Conservation (phyloP, 2,329 filamentous ascomycete species). For the Nakataea oryzae region DNA sequence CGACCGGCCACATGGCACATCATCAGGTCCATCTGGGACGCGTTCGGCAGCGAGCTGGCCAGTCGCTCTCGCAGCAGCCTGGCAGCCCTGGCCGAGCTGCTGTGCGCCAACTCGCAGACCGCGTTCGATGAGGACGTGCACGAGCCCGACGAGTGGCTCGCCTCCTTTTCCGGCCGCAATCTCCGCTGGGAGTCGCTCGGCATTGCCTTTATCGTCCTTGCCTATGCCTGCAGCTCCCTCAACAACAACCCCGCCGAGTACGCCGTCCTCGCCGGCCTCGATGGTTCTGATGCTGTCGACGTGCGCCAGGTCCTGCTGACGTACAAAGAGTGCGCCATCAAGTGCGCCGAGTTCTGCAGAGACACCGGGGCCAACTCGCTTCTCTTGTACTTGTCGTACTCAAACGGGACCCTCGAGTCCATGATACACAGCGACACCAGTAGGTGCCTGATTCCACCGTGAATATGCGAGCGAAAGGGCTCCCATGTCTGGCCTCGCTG, state of each 20-base stretch:
- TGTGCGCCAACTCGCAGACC: background rate
- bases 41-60: background rate
- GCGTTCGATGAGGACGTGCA: background rate
- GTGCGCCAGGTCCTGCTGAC: background rate
- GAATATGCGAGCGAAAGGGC: no score
- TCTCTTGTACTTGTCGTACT: background rate
- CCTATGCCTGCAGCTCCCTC: background rate
- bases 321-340: constrained; percentile 2
- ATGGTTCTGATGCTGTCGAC: background rate
- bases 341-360: constrained; percentile 2
- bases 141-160: constrained; percentile 2
- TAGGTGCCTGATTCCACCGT: background rate
- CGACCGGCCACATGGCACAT: background rate
- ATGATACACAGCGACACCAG: constrained; percentile 3
- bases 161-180: constrained; percentile 1
- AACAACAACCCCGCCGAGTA: background rate
- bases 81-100: background rate
- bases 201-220: background rate
- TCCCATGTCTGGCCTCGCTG: no score
- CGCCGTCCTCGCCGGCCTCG: background rate
- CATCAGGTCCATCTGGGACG: background rate
- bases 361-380: background rate
- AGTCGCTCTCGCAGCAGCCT: background rate
- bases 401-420: background rate
- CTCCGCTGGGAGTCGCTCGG: constrained; percentile 3